Base-by-base conservation (phyloP, 2,329 filamentous ascomycete species). In the Emergomyces africanus region DNA sequence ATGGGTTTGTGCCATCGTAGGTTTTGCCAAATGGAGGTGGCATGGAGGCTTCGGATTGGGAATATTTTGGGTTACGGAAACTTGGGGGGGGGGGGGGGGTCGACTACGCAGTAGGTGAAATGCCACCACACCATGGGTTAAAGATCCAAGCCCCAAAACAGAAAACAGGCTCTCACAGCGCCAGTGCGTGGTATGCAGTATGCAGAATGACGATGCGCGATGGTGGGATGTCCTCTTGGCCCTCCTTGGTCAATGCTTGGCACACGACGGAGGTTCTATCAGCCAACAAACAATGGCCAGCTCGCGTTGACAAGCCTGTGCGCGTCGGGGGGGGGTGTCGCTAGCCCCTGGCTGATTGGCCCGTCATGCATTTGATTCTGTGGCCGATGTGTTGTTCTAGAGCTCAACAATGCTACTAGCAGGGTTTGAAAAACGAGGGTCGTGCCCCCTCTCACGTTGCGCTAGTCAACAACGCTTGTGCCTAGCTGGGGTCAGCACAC, bases 11-110 rank as follows among this genome's bases (percentile, higher is more conserved):
- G 23, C 6, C n/a, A 14, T 42, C 12, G 59, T 42, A 50, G 6
- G 2, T n/a, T 18, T 56, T 33, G 10, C 18, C 81, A 63, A 80
- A 78, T 8, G 75, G 70, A 9, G 78, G 68, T 3, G 78, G 71
- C 0, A 62, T 62, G 58, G 65, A 65, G 15, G 63, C n/a, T n/a
- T n/a, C n/a, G n/a, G n/a, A n/a, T n/a, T n/a, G n/a, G n/a, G n/a
- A n/a, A n/a, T n/a, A n/a, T n/a, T n/a, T n/a, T n/a, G n/a, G n/a
- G n/a, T n/a, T n/a, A n/a, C n/a, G n/a, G n/a, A n/a, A n/a, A n/a
- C n/a, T n/a, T 62, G 58, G 65, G 65, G 15, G 63, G 37, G 30
- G 23, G 9, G 20, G 15, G 51, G 20, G 30, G 37, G 33, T 42
- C 28, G 10, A 14, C 37, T 35, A 8, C n/a, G n/a, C n/a, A n/a